Percentiles rank a stretch among this genome's conserved stretches.
These are phyloP conservation scores for Candida railenensis DNA, from an alignment of 805 yeast species.

Conservation along the genomic window DNA sequence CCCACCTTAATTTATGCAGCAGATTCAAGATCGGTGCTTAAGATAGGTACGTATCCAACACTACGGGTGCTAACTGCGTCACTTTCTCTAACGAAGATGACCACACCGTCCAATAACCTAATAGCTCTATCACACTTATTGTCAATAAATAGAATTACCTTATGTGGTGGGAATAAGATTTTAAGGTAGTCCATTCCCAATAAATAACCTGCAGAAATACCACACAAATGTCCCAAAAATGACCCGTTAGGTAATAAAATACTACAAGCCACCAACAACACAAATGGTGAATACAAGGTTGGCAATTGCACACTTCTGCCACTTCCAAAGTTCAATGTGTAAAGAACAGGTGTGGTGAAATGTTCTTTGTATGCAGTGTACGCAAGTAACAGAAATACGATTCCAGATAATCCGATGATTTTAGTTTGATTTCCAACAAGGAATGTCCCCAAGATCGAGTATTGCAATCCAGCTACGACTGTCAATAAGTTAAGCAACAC, in stretches of 20 bases:
- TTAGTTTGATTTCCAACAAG: constrained; percentile 49
- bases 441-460: constrained; percentile 48
- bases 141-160: constrained; percentile 66
- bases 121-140: constrained; percentile 49
- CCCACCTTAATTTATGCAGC: background rate
- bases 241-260: constrained; percentile 64
- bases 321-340: constrained; percentile 20
- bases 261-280: constrained; percentile 38
- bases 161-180: constrained; percentile 64
- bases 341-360: constrained; percentile 37
- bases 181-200: constrained; percentile 57
- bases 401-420: constrained; percentile 70
- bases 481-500: constrained; percentile 72
- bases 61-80: constrained; percentile 51
- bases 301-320: constrained; percentile 50
- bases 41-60: constrained; percentile 26
- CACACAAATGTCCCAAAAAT: constrained; percentile 72
- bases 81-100: constrained; percentile 59
- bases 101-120: constrained; percentile 49
- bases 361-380: constrained; percentile 54
- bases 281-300: constrained; percentile 58
- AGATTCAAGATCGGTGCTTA: constrained; percentile 22
- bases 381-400: constrained; percentile 67
- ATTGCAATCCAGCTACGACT: constrained; percentile 64
- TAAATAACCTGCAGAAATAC: constrained; percentile 63